phyloP scores from a whole-genome alignment of 2,329 filamentous ascomycete genomes.

The Aspergillus vadensis region DNA sequence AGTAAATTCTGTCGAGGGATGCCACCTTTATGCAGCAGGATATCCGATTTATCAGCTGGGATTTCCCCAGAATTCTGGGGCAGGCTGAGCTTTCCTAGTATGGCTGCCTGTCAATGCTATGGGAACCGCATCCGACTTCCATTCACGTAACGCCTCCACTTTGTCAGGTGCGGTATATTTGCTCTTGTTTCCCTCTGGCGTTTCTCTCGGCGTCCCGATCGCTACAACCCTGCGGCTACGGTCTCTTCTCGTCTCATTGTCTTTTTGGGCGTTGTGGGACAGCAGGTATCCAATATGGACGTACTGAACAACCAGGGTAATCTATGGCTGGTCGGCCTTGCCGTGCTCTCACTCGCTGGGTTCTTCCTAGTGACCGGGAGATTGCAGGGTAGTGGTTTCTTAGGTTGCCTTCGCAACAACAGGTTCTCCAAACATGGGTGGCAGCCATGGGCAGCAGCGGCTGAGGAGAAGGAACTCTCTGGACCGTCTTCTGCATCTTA shows the following conservation, averaged over 20 bases:
- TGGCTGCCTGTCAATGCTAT: neutral
- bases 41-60: neutral
- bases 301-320: constrained; percentile 16
- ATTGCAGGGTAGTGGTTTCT: constrained; percentile 42
- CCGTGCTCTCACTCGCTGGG: constrained; percentile 25
- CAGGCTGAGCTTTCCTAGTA: neutral
- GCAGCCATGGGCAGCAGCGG: constrained; percentile 57
- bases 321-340: constrained; percentile 27
- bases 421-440: constrained; percentile 53
- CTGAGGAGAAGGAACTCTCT: constrained; percentile 46
- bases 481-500: constrained; percentile 42
- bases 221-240: neutral
- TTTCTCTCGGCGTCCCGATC: neutral
- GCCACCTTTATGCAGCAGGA: constrained; percentile 8
- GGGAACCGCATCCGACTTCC: neutral
- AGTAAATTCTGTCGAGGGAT: constrained; percentile 21
- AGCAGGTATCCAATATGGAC: constrained; percentile 22
- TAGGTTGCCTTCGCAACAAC: constrained; percentile 39
- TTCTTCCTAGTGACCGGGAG: constrained; percentile 32
- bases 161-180: neutral
- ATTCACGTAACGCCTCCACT: neutral
- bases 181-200: neutral
- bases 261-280: neutral
- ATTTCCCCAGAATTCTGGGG: neutral
- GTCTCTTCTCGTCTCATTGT: neutral